phyloP scores from a whole-genome alignment of 208 protist genomes.

The Trichomonas vaginalis region DNA sequence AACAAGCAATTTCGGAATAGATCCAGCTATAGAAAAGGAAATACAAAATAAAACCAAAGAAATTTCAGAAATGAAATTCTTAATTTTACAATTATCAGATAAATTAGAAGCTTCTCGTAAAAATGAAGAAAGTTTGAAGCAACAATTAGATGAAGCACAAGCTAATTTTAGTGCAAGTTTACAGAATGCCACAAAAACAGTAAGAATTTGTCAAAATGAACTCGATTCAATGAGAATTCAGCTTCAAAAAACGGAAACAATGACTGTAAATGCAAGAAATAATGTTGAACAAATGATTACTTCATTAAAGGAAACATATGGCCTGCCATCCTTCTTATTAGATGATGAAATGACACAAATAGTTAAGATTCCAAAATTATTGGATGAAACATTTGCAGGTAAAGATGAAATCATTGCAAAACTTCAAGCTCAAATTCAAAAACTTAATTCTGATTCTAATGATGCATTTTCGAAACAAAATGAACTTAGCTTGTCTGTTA shows the following conservation, averaged over 20 bases:
- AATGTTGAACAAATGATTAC: neutral
- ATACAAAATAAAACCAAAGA: neutral
- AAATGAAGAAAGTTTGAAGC: neutral
- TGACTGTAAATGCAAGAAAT: neutral
- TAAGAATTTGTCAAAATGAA: neutral
- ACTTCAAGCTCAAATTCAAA: neutral
- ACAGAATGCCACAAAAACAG: neutral
- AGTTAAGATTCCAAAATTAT: neutral
- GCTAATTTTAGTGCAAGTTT: neutral
- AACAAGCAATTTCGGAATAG: neutral
- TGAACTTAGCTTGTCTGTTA: no score
- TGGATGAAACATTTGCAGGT: neutral
- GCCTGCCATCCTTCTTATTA: neutral
- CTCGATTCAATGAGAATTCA: neutral
- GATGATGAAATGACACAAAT: neutral
- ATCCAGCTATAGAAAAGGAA: neutral
- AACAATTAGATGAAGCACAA: neutral
- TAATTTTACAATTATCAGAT: neutral
- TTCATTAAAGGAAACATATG: neutral
- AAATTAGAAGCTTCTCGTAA: neutral
- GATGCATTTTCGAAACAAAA: no score
- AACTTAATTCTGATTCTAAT: neutral
- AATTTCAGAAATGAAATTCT: neutral
- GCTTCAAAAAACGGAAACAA: neutral
- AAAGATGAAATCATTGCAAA: neutral